Base-by-base conservation (phyloP, 805 yeast species). In the Cyberlindnera suaveolens region DNA sequence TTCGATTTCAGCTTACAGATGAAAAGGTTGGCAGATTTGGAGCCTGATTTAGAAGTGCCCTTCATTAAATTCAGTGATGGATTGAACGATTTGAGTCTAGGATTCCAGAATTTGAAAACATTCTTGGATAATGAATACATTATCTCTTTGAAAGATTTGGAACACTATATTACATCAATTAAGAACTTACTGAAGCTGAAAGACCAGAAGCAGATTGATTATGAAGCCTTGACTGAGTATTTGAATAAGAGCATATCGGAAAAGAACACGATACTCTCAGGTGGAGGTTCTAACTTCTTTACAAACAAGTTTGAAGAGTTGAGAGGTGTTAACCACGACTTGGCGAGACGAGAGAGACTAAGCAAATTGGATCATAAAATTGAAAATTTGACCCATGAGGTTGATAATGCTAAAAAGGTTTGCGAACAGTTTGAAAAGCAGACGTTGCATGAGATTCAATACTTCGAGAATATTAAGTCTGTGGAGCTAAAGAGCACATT, bases 201-300 rank as follows among this genome's bases (percentile, higher is more conserved):
- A 51, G 98, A 91, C 57, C 89, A 88, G 58, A 90, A 90, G 61
- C 90, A 86, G 54, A 76, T 91, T 23, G 99, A 91, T 61, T 82
- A 83, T 56, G 97, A 93, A 58, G 95, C 85, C 40, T 68, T 91
- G 36, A 76, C 78, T 33, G 95, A 85, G 42, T 91, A 91, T 64
- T 67, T 89, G 43, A 71, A 72, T 34, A 84, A 86, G 55, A 80
- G 95, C 0, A 71, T 75, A 39, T 66, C 67, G 33, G 98, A 91
- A 52, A 78, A 80, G 52, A 75, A 74, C 45, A 64, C 68, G 4
- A 58, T 78, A 18, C 62, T 73, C 44, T 67, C 79, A 10, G 77
- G 77, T 5, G 78, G 80, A 8, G 72, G 77, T 11, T 63, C 72
- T 19, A 74, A 74, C 44, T 77, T 74, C 53, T 63, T 80, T 42